phyloP scores from a whole-genome alignment of 352 stramenopile genomes.

The Phytophthora nicotianae region DNA sequence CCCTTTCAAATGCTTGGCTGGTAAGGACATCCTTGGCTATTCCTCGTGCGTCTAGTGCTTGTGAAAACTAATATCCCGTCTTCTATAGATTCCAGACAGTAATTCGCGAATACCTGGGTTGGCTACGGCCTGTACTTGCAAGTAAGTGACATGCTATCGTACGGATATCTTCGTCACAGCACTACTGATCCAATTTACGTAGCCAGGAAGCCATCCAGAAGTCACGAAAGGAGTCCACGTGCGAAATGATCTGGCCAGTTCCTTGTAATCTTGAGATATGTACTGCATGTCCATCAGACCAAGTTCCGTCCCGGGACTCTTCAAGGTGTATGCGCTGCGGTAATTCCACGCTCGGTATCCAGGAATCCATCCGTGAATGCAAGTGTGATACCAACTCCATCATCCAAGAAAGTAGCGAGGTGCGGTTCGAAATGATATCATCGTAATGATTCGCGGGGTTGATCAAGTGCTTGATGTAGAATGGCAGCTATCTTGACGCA shows the following conservation, averaged over 20 bases:
- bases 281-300: conserved; percentile 35
- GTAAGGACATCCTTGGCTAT: conserved; percentile 24
- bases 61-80: background rate
- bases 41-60: background rate
- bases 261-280: conserved; percentile 61
- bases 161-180: background rate
- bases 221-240: conserved; percentile 37
- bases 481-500: conserved; percentile 46
- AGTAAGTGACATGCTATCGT: conserved; percentile 24
- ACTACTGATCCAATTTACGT: conserved; percentile 8
- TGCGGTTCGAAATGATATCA: conserved; percentile 12
- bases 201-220: conserved; percentile 28
- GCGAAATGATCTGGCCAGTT: conserved; percentile 65
- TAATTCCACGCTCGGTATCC: conserved; percentile 58
- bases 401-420: conserved; percentile 55
- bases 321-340: conserved; percentile 63
- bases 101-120: conserved; percentile 31
- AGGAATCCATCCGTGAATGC: conserved; percentile 47
- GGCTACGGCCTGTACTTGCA: conserved; percentile 47
- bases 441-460: background rate
- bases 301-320: conserved; percentile 51
- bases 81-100: conserved; percentile 44
- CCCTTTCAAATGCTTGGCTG: conserved; percentile 39
- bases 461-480: conserved; percentile 36
- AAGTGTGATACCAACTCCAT: conserved; percentile 51